Conservation (phyloP, 305 asterid species). For the Fraxinus angustifolia region DNA sequence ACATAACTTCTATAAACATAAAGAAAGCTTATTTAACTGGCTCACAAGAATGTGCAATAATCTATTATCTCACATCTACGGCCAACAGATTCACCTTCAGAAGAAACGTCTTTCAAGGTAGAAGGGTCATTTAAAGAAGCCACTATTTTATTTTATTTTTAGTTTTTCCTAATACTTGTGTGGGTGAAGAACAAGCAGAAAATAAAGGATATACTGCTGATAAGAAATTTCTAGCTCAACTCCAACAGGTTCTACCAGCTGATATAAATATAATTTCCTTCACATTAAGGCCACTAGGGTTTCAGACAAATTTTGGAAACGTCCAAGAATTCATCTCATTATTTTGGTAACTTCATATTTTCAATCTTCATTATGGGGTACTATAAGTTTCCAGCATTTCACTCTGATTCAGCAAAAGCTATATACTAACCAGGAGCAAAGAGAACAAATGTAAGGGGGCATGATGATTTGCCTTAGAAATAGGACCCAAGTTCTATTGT, state of each 20-base stretch:
- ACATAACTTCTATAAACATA: constrained; percentile 9
- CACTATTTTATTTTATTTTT: neutral
- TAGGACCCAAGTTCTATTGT: neutral
- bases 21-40: neutral
- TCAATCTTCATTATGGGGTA: neutral
- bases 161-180: neutral
- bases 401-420: neutral
- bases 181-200: neutral
- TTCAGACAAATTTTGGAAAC: neutral
- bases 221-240: neutral
- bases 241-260: neutral
- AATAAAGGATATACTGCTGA: neutral
- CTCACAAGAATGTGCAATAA: neutral
- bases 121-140: neutral
- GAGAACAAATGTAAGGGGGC: neutral
- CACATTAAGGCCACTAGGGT: constrained; percentile 2
- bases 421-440: neutral
- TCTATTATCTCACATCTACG: neutral
- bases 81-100: neutral
- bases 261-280: neutral
- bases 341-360: neutral
- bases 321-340: neutral
- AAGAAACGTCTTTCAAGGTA: neutral
- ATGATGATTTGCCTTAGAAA: neutral
- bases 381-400: neutral